Conservation (phyloP, 106 monocot genomes). For the Iris macrosiphon region DNA sequence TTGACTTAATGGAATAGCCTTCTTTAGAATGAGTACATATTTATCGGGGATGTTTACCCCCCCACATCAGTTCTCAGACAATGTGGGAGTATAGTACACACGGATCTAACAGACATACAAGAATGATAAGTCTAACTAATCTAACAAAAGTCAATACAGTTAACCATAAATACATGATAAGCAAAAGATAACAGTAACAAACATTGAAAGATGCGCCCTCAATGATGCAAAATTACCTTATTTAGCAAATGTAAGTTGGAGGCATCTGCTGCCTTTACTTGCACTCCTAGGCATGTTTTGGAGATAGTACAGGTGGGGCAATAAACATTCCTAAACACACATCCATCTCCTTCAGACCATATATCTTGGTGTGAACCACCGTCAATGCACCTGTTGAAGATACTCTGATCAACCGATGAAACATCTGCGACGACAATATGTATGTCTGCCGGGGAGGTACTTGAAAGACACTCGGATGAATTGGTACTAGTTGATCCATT, state of each 20-base stretch:
- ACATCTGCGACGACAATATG: conserved; percentile 29
- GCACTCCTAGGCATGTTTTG: conserved; percentile 45
- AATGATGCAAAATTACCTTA: conserved; percentile 39
- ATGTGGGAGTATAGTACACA: no score
- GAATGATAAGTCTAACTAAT: no score
- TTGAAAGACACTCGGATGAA: conserved; percentile 11
- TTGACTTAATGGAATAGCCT: no score
- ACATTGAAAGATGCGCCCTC: neutral
- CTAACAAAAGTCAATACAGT: no score
- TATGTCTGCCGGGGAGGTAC: conserved; percentile 7
- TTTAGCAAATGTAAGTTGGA: conserved; percentile 53
- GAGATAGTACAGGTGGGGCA: conserved; percentile 60
- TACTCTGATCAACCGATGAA: conserved; percentile 24
- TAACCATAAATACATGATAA: no score
- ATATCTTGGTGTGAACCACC: conserved; percentile 16
- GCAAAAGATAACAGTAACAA: neutral
- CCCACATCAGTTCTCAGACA: no score
- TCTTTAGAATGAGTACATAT: no score
- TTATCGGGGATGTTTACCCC: no score
- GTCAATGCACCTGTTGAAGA: conserved; percentile 16
- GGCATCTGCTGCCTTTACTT: conserved; percentile 60
- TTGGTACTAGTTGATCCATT: conserved; percentile 19
- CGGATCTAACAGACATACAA: no score
- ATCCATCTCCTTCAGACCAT: conserved; percentile 87
- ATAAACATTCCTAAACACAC: conserved; percentile 56